Conservation (phyloP, 148 eudicot genomes). For the Camellia sinensis region DNA sequence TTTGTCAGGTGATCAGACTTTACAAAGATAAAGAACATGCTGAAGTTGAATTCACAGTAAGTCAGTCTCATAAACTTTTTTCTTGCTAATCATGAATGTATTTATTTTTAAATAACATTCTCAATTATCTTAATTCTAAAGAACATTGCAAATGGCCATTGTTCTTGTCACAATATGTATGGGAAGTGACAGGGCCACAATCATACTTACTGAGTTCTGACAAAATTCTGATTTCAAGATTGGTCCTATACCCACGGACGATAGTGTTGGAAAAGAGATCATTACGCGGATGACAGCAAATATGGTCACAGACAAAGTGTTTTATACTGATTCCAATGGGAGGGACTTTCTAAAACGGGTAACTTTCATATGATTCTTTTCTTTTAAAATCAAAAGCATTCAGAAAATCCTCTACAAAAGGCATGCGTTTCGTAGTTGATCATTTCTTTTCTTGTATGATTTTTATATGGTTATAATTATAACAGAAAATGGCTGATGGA, state of each 20-base stretch:
- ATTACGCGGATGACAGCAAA: slow-evolving; percentile 63
- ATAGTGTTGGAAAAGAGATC: slow-evolving; percentile 67
- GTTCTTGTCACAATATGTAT: neutral
- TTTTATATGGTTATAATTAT: neutral
- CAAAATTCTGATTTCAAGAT: slow-evolving; percentile 37
- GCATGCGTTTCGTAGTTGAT: neutral
- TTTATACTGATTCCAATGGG: slow-evolving; percentile 86
- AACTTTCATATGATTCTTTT: slow-evolving; percentile 8
- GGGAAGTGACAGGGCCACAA: neutral
- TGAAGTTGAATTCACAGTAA: slow-evolving; percentile 82
- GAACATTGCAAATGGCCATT: neutral
- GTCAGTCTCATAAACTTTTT: slow-evolving; percentile 12
- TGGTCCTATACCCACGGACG: slow-evolving; percentile 63
- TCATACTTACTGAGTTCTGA: slow-evolving; percentile 14
- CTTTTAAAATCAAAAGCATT: neutral
- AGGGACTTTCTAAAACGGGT: slow-evolving; percentile 87
- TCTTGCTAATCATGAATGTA: neutral
- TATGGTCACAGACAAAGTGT: slow-evolving; percentile 65
- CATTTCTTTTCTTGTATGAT: neutral
- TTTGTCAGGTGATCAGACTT: slow-evolving; percentile 60
- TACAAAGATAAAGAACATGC: slow-evolving; percentile 82
- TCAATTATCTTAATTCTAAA: neutral
- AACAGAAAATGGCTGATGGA: neutral
- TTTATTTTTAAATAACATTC: neutral
- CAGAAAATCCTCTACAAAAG: slow-evolving; percentile 4